These are phyloP conservation scores for Phialophora expanda DNA, from an alignment of 2,329 filamentous ascomycete genomes.

Conservation along the genomic window DNA sequence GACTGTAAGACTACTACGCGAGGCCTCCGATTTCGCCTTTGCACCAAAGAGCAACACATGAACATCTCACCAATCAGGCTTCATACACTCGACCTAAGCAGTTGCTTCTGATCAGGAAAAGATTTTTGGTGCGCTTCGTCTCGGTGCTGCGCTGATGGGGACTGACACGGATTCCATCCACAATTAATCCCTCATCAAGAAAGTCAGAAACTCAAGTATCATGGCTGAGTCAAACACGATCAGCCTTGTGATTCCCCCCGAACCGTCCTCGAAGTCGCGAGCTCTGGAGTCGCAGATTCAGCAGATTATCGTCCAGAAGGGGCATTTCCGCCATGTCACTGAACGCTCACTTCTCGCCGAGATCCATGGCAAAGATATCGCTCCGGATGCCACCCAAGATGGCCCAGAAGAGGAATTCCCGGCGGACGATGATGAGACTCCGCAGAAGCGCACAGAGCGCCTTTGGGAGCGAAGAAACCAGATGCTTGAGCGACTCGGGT, in stretches of 20 bases:
- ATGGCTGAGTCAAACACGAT: slow-evolving; percentile 32
- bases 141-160: not conserved
- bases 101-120: not conserved
- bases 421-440: slow-evolving; percentile 42
- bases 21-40: not conserved
- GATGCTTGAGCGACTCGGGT: slow-evolving; percentile 53
- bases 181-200: not conserved
- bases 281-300: slow-evolving; percentile 32
- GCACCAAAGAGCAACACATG: not conserved
- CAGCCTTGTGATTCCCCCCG: slow-evolving; percentile 30
- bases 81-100: not conserved
- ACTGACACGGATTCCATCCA: not conserved
- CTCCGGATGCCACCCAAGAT: slow-evolving; percentile 54
- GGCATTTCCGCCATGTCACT: slow-evolving; percentile 79
- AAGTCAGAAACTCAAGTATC: not conserved
- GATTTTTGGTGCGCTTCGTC: not conserved
- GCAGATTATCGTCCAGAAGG: slow-evolving; percentile 78
- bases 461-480: slow-evolving; percentile 53
- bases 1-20: not conserved
- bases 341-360: slow-evolving; percentile 74
- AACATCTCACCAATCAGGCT: not conserved
- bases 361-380: slow-evolving; percentile 55
- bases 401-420: slow-evolving; percentile 48
- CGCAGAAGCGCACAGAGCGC: slow-evolving; percentile 48
- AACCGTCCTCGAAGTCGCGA: slow-evolving; percentile 14